phyloP scores from a whole-genome alignment of 169 alveolate species.

The Besnoitia besnoiti region DNA sequence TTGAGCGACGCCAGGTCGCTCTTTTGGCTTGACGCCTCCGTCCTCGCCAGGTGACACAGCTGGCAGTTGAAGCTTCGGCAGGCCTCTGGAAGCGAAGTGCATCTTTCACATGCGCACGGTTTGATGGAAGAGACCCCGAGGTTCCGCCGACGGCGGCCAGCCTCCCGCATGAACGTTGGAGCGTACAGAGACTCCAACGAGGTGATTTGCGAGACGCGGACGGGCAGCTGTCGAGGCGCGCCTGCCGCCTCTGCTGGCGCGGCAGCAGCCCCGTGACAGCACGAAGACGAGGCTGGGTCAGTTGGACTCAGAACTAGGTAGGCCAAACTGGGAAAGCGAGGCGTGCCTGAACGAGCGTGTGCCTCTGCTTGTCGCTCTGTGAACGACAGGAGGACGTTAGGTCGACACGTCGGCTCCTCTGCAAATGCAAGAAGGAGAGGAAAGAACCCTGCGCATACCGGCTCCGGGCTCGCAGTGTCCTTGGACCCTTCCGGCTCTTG shows the following conservation, averaged over 20 bases:
- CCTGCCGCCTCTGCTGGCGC: background rate
- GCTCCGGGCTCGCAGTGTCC: background rate
- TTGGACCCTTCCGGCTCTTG: too few species aligned
- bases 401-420: background rate
- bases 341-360: background rate
- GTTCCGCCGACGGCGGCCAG: background rate
- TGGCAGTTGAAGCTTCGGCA: constrained; percentile 24
- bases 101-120: background rate
- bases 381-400: background rate
- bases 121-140: background rate
- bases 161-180: constrained; percentile 18
- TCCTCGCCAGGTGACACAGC: background rate
- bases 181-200: constrained; percentile 7
- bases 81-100: background rate
- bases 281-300: background rate
- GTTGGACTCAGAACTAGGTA: background rate
- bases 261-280: background rate
- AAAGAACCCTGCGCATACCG: background rate
- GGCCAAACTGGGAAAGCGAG: background rate
- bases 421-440: background rate
- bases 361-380: background rate
- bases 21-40: background rate
- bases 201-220: background rate
- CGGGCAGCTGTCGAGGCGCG: background rate
- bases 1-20: background rate